These are phyloP conservation scores for Trichomonascus vanleenenianus DNA, from an alignment of 805 yeast species.

Conservation along the genomic window DNA sequence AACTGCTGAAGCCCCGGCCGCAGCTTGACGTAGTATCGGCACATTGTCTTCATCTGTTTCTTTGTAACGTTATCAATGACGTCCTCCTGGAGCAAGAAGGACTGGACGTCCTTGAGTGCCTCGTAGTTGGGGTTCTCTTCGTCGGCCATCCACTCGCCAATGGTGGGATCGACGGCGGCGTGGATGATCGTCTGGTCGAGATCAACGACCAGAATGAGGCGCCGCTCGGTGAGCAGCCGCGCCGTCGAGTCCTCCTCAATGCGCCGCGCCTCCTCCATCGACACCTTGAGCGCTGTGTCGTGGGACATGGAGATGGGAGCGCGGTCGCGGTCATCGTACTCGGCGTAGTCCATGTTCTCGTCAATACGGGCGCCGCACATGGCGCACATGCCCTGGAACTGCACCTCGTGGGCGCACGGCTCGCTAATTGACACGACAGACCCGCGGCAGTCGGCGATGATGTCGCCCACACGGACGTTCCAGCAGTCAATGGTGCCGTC, in stretches of 20 bases:
- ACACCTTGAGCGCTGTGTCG: constrained; percentile 75
- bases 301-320: constrained; percentile 88
- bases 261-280: constrained; percentile 77
- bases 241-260: constrained; percentile 64
- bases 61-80: constrained; percentile 34
- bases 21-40: constrained; percentile 89
- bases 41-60: constrained; percentile 42
- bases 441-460: constrained; percentile 40
- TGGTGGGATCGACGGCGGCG: constrained; percentile 96
- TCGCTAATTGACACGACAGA: constrained; percentile 56
- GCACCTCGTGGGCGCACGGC: constrained; percentile 87
- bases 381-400: constrained; percentile 92
- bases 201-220: constrained; percentile 87
- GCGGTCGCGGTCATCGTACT: constrained; percentile 57
- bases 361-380: constrained; percentile 75
- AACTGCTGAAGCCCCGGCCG: constrained; percentile 82
- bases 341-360: constrained; percentile 60
- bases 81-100: constrained; percentile 67
- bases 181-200: constrained; percentile 96
- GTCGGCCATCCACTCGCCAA: constrained; percentile 92
- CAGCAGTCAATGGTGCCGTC: constrained; percentile 57
- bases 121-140: constrained; percentile 77
- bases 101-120: constrained; percentile 71
- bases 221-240: constrained; percentile 51
- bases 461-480: constrained; percentile 49